phyloP scores from a whole-genome alignment of 495 filamentous ascomycete species.

The Aspergillus conjunctus region DNA sequence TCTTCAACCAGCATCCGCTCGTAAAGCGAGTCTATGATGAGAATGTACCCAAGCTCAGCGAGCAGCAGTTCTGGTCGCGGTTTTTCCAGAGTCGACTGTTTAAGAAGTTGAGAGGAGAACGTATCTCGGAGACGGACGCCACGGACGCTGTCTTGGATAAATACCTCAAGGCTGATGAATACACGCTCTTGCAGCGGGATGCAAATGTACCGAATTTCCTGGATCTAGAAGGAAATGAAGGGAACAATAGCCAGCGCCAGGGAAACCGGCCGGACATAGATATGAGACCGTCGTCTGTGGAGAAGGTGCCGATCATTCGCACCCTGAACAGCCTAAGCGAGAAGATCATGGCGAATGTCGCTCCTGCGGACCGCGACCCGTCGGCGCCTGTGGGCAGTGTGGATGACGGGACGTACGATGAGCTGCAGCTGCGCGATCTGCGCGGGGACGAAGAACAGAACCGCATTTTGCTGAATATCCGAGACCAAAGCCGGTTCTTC shows the following conservation, averaged over 20 bases:
- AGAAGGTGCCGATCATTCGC: constrained; percentile 78
- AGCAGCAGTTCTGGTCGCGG: constrained; percentile 83
- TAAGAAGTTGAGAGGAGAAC: constrained; percentile 89
- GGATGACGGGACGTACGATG: constrained; percentile 73
- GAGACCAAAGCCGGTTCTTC: constrained; percentile 82
- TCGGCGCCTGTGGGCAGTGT: constrained; percentile 59
- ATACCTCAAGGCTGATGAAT: constrained; percentile 72
- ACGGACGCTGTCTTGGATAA: constrained; percentile 78
- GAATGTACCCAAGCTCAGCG: constrained; percentile 79
- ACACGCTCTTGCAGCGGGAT: constrained; percentile 51
- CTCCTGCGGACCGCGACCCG: constrained; percentile 70
- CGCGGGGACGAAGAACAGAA: constrained; percentile 69
- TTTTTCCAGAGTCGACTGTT: constrained; percentile 90
- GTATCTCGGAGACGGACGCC: constrained; percentile 71
- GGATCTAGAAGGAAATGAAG: constrained; percentile 90
- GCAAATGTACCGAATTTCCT: constrained; percentile 82
- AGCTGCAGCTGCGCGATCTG: constrained; percentile 81
- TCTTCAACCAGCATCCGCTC: constrained; percentile 90
- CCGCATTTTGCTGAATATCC: constrained; percentile 81
- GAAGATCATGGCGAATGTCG: constrained; percentile 85
- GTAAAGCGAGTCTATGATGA: constrained; percentile 92
- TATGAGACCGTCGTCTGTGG: constrained; percentile 71
- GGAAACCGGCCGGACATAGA: constrained; percentile 86
- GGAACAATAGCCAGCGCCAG: constrained; percentile 73
- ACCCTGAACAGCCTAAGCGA: constrained; percentile 84